A percentile compares a stretch with the other conserved stretches of the same genome.
phyloP scores from a whole-genome alignment of 176 grass and related monocot species.

The Pharus latifolius region DNA sequence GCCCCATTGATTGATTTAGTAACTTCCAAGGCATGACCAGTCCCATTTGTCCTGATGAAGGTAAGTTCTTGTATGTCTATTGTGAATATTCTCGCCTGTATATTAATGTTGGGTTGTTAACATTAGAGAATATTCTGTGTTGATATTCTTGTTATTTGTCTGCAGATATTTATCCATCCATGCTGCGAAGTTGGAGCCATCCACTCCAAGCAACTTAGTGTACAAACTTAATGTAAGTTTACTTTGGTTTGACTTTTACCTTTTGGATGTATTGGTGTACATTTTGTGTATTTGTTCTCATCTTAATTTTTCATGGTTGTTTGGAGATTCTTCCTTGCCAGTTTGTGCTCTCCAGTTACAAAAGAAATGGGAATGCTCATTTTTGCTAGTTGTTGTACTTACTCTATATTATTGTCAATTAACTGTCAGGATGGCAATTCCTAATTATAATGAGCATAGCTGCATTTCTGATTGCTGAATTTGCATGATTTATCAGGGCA shows the following conservation, averaged over 20 bases:
- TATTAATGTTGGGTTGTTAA: background rate
- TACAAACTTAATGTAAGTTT: slow-evolving; percentile 32
- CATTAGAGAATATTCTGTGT: background rate
- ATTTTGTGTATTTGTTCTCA: slow-evolving; percentile 15
- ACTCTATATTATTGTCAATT: background rate
- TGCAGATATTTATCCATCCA: slow-evolving; percentile 3
- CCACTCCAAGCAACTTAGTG: background rate
- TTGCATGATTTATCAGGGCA: no score
- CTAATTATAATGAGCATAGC: background rate
- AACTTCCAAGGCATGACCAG: slow-evolving; percentile 4
- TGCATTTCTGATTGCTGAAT: no score
- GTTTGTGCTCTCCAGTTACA: slow-evolving; percentile 20
- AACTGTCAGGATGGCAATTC: background rate
- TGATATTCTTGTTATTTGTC: background rate
- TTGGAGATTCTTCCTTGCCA: slow-evolving; percentile 9
- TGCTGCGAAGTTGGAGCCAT: slow-evolving; percentile 11
- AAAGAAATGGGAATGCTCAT: background rate
- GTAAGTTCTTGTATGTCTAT: background rate
- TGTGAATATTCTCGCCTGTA: background rate
- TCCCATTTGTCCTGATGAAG: background rate
- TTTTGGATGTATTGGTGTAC: slow-evolving; percentile 18
- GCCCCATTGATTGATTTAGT: slow-evolving; percentile 16
- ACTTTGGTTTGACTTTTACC: background rate
- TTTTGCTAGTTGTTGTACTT: background rate
- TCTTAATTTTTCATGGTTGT: background rate